Evolutionary conservation across 78 protist species (phyloP), one percentile per base, ranked within the genome.

Genomic region (Cavenderia fasciculata): DNA sequence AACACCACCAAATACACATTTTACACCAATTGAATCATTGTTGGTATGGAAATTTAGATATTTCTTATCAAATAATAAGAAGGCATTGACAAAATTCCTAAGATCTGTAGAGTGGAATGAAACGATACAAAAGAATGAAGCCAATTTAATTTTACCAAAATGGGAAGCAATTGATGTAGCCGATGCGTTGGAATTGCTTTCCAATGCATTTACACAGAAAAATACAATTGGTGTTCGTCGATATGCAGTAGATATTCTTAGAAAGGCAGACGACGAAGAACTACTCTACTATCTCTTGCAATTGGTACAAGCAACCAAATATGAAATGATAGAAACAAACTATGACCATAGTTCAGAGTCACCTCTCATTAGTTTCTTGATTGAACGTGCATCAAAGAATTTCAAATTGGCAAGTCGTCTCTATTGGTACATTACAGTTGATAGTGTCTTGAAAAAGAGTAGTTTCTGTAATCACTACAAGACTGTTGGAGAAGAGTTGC

Each of bases 301-400:
- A 75, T 78, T 98, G 40, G 99, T 98, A 36, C 99, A 98, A 61
- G 97, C 98, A 0, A 87, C 97, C 56, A 91, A 96, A 44, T 97
- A 86, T n/a, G 94, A 84, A 33, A 57, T 44, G 2, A 36, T 34
- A 16, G 87, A 78, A 12, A 40, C 49, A 3, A 49, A 52, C 40
- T n/a, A n/a, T n/a, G n/a, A n/a, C n/a, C n/a, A n/a, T n/a, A 38
- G 46, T 14, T 21, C 8, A 0, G 76, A 82, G 19, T 57, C 76
- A n/a, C 79, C 78, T n/a, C 72, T 94, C 31, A 89, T 66, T 27
- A 16, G 52, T 34, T 94, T 94, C 57, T 74, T 94, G 11, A 57
- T 92, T 33, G 56, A 59, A 14, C 44, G 95, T 11, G 56, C 95
- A 0, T 52, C 46, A 4, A 46, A 33, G 18, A 87, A 87, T n/a